Conservation (phyloP, 1,139 yeast genomes). For the Scheffersomyces lignicola region DNA sequence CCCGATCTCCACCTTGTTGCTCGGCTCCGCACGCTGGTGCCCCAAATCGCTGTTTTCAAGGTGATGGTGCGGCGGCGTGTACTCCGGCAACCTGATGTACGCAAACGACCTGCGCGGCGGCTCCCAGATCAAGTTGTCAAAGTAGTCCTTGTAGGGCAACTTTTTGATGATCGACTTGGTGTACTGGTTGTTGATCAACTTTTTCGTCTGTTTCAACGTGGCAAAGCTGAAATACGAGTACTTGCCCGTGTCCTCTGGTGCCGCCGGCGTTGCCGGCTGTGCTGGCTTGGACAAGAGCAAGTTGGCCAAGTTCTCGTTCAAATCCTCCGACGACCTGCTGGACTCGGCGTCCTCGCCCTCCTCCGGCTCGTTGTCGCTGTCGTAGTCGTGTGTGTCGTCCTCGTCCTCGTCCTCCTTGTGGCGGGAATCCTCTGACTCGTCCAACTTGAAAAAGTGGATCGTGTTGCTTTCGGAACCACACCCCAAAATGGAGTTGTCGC, state of each 20-base stretch:
- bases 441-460: constrained; percentile 60
- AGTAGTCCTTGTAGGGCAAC: constrained; percentile 43
- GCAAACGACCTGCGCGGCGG: constrained; percentile 49
- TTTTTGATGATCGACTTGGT: constrained; percentile 41
- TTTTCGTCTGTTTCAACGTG: constrained; percentile 19
- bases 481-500: constrained; percentile 52
- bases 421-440: constrained; percentile 12
- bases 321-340: constrained; percentile 27
- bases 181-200: constrained; percentile 34
- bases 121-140: constrained; percentile 45
- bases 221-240: constrained; percentile 10
- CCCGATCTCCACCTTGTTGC: constrained; percentile 38
- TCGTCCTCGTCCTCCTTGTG: constrained; percentile 10
- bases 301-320: constrained; percentile 47
- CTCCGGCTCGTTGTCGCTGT: constrained; percentile 11
- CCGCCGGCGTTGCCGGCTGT: constrained; percentile 6
- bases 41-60: constrained; percentile 12
- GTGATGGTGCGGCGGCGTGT: constrained; percentile 16
- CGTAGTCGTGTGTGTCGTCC: constrained; percentile 11
- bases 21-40: constrained; percentile 6
- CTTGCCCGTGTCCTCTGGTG: constrained; percentile 8
- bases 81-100: constrained; percentile 39
- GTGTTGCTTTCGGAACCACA: constrained; percentile 71
- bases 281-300: constrained; percentile 33
- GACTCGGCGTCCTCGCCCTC: constrained; percentile 10